A percentile compares a stretch with the other conserved stretches of the same genome.
Conservation (phyloP, 2,329 filamentous ascomycete species). For the Xylaria sp. region DNA sequence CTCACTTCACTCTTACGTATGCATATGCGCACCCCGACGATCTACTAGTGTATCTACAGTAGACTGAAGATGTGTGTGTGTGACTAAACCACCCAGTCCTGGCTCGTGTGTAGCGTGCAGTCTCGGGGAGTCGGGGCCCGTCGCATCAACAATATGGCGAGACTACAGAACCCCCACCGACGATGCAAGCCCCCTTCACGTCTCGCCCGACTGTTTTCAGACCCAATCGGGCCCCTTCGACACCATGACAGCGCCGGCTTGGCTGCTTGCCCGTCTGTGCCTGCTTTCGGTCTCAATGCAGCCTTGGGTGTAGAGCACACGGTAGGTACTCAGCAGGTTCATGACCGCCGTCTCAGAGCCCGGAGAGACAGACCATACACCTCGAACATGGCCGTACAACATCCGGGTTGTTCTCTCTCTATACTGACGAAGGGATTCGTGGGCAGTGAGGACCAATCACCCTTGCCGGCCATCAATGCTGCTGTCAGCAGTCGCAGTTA, state of each 20-base stretch:
- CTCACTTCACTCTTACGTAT: too few species aligned
- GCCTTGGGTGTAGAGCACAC: background rate
- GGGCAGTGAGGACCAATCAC: too few species aligned
- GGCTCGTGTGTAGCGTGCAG: too few species aligned
- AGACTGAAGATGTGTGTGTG: too few species aligned
- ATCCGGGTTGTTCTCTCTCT: background rate
- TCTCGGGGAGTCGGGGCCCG: too few species aligned
- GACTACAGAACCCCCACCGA: background rate
- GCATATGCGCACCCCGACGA: too few species aligned
- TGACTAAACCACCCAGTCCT: too few species aligned
- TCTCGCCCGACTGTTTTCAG: background rate
- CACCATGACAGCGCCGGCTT: background rate
- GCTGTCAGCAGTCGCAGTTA: background rate
- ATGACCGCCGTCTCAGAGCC: background rate
- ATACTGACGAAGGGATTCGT: background rate
- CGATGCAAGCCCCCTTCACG: background rate
- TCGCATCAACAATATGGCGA: too few species aligned
- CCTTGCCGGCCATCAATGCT: background rate
- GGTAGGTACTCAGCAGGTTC: background rate
- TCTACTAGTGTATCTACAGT: too few species aligned
- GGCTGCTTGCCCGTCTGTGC: background rate
- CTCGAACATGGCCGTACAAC: background rate
- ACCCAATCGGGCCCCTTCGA: constrained; percentile 13
- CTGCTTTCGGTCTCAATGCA: background rate
- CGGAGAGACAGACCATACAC: background rate